phyloP scores from a whole-genome alignment of 1,284 basidiomycete species.

The Rhodotorula sp. region DNA sequence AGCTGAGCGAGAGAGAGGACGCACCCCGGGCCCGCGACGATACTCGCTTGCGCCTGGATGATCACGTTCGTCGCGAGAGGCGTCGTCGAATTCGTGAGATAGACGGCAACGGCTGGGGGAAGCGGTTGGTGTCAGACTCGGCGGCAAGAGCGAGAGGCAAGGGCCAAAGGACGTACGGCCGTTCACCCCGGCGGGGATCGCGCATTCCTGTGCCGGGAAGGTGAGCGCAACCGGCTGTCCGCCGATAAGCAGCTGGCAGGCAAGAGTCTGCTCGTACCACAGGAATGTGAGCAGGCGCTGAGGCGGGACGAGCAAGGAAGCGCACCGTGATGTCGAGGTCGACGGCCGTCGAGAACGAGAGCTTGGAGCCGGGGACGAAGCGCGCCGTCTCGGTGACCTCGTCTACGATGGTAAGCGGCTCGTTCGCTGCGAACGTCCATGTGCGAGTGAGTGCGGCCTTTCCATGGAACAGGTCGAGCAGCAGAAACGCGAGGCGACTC shows the following conservation, averaged over 20 bases:
- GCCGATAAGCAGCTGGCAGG: conserved; percentile 75
- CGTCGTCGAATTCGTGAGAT: conserved; percentile 65
- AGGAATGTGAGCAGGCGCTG: background rate
- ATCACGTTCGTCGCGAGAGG: conserved; percentile 64
- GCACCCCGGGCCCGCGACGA: conserved; percentile 66
- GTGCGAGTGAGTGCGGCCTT: background rate
- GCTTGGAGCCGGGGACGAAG: conserved; percentile 60
- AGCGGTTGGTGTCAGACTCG: too few species aligned
- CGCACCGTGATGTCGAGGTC: conserved; percentile 42
- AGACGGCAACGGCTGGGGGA: conserved; percentile 63
- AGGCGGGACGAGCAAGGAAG: background rate
- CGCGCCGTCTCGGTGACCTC: conserved; percentile 52
- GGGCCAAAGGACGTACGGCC: conserved; percentile 52
- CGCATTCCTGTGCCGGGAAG: conserved; percentile 63
- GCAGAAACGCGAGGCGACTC: too few species aligned
- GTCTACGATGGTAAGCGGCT: conserved; percentile 66
- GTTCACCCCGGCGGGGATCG: conserved; percentile 65
- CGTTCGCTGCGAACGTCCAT: conserved; percentile 57
- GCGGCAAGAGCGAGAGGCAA: background rate
- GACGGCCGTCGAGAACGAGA: conserved; percentile 62
- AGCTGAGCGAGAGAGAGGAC: background rate
- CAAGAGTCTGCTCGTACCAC: conserved; percentile 56
- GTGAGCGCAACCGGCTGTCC: conserved; percentile 62
- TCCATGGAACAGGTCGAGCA: too few species aligned
- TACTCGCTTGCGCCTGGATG: conserved; percentile 61